Evolutionary conservation across 2,329 filamentous ascomycete genomes (phyloP).

Genomic region (Cladobotryum protrusum): DNA sequence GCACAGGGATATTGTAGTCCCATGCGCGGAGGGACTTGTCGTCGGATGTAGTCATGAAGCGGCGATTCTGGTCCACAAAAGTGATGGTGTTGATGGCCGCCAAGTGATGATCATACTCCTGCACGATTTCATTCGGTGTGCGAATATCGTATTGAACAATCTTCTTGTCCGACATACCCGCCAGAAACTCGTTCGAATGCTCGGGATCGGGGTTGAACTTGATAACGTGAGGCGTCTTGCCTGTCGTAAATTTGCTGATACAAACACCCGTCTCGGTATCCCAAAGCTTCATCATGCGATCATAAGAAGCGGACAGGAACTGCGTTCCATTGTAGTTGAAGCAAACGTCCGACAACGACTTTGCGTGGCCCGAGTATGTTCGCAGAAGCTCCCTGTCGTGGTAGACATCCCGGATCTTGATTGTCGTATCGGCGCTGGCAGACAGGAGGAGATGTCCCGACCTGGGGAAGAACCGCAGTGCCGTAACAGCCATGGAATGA

Average conservation of each 20-base stretch:
- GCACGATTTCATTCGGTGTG: slow-evolving; percentile 68
- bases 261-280: slow-evolving; percentile 93
- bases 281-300: slow-evolving; percentile 96
- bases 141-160: slow-evolving; percentile 95
- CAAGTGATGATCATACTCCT: slow-evolving; percentile 97
- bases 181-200: slow-evolving; percentile 81
- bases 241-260: slow-evolving; percentile 80
- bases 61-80: slow-evolving; percentile 87
- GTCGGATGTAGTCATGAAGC: slow-evolving; percentile 97
- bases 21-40: slow-evolving; percentile 94
- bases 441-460: slow-evolving; percentile 87
- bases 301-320: slow-evolving; percentile 88
- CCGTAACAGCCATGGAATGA: slow-evolving; percentile 78
- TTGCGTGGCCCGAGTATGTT: slow-evolving; percentile 85
- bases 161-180: slow-evolving; percentile 98
- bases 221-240: slow-evolving; percentile 91
- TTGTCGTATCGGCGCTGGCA: slow-evolving; percentile 80
- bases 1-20: slow-evolving; percentile 98
- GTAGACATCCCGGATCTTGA: slow-evolving; percentile 94
- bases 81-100: slow-evolving; percentile 97
- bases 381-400: slow-evolving; percentile 82
- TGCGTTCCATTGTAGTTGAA: slow-evolving; percentile 78
- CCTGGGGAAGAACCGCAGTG: slow-evolving; percentile 79
- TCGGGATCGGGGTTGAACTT: slow-evolving; percentile 81
- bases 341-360: slow-evolving; percentile 81